These are phyloP conservation scores for Cyclotella kingstonii DNA, from an alignment of 108 stramenopile species.

Conservation along the genomic window DNA sequence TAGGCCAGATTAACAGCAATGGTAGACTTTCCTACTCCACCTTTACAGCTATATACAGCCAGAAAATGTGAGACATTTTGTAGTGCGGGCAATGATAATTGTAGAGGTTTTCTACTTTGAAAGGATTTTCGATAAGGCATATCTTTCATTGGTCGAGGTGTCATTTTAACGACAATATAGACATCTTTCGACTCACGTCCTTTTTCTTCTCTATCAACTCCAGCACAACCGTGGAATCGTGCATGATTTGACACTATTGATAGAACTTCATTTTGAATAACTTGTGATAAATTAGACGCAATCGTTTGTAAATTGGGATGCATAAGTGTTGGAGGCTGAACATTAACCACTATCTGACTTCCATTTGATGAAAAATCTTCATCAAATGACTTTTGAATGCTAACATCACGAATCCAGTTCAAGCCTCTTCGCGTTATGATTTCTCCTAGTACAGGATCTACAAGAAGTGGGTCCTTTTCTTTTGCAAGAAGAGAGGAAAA, in stretches of 20 bases:
- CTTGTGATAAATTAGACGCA: constrained; percentile 36
- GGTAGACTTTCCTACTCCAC: constrained; percentile 99
- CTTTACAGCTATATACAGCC: constrained; percentile 91
- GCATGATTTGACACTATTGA: constrained; percentile 6
- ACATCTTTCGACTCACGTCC: constrained; percentile 20
- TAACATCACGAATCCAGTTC: constrained; percentile 36
- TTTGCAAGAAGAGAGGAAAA: constrained; percentile 9
- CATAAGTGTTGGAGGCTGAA: constrained; percentile 63
- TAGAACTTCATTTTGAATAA: constrained; percentile 39
- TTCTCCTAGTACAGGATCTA: constrained; percentile 38
- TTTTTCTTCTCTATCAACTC: constrained; percentile 11
- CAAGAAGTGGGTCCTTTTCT: constrained; percentile 5
- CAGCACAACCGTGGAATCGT: constrained; percentile 3
- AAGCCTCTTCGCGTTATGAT: constrained; percentile 22
- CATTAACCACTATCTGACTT: constrained; percentile 39
- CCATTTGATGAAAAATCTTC: background rate
- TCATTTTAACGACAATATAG: constrained; percentile 8
- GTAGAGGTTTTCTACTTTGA: constrained; percentile 29
- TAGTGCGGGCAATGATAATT: constrained; percentile 67
- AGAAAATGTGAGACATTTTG: constrained; percentile 71
- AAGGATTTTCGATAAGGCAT: constrained; percentile 27
- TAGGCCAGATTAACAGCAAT: constrained; percentile 97
- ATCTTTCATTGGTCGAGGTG: constrained; percentile 31
- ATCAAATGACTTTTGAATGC: constrained; percentile 20
- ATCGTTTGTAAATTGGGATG: constrained; percentile 62